phyloP scores from a whole-genome alignment of 768 basidiomycete species.

The Serendipita vermifera region DNA sequence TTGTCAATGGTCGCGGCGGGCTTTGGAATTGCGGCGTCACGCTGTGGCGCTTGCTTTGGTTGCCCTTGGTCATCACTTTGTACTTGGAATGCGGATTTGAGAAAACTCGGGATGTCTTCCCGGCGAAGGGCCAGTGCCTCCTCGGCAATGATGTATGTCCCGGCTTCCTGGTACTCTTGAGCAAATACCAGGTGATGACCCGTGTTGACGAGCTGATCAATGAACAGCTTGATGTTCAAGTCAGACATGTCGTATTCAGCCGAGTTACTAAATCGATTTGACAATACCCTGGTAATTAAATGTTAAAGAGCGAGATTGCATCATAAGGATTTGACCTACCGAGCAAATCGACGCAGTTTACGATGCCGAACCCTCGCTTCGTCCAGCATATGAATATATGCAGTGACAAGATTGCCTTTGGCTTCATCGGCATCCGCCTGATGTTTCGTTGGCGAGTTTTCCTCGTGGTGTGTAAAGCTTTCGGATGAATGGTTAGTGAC shows the following conservation, averaged over 20 bases:
- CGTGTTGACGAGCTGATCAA: constrained; percentile 61
- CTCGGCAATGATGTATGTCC: constrained; percentile 80
- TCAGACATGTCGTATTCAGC: constrained; percentile 78
- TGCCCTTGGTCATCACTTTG: constrained; percentile 25
- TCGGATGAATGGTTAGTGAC: constrained; percentile 11
- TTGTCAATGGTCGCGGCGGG: not conserved
- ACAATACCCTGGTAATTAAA: constrained; percentile 38
- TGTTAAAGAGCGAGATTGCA: constrained; percentile 9
- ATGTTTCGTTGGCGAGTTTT: not conserved
- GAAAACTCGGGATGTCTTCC: constrained; percentile 61
- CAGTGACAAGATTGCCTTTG: constrained; percentile 26
- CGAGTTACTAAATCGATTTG: constrained; percentile 84
- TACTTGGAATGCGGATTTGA: constrained; percentile 75
- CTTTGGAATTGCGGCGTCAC: constrained; percentile 15
- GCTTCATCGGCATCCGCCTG: not conserved
- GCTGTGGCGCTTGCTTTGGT: constrained; percentile 20
- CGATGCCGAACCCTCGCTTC: constrained; percentile 83
- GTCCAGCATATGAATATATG: constrained; percentile 90
- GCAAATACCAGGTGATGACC: constrained; percentile 95
- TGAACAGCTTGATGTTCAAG: constrained; percentile 62
- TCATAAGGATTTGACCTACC: constrained; percentile 33
- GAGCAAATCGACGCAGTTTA: constrained; percentile 85
- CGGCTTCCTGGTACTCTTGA: constrained; percentile 72
- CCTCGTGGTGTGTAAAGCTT: not conserved
- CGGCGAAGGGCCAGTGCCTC: constrained; percentile 61